Evolutionary conservation across 495 filamentous ascomycete genomes (phyloP).

Genomic region (Penicillium chermesinum): DNA sequence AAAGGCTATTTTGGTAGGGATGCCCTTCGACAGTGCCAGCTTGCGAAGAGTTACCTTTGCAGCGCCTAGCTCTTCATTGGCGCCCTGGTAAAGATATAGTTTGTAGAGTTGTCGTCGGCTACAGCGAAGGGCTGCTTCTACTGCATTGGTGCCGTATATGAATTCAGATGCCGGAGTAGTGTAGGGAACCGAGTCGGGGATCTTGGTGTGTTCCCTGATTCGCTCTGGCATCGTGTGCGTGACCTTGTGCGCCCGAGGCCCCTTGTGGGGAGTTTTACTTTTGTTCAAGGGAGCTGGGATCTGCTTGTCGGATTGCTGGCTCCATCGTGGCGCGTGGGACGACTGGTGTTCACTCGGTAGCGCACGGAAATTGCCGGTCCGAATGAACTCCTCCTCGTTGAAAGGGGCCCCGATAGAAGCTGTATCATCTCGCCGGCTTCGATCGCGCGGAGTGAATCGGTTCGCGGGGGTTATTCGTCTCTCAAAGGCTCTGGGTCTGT

Average conservation of each 20-base stretch:
- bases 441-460: not conserved
- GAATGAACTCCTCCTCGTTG: slow-evolving; percentile 33
- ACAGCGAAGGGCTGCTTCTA: slow-evolving; percentile 74
- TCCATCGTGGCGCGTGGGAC: slow-evolving; percentile 2
- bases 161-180: slow-evolving; percentile 86
- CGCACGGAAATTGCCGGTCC: slow-evolving; percentile 29
- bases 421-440: not conserved
- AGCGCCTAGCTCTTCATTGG: slow-evolving; percentile 36
- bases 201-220: slow-evolving; percentile 34
- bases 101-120: slow-evolving; percentile 71
- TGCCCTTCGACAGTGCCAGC: slow-evolving; percentile 52
- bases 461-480: not conserved
- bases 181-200: slow-evolving; percentile 63
- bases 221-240: slow-evolving; percentile 28
- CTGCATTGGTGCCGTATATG: slow-evolving; percentile 75
- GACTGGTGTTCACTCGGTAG: slow-evolving; percentile 25
- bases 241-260: slow-evolving; percentile 4
- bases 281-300: no score
- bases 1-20: slow-evolving; percentile 51
- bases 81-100: slow-evolving; percentile 63
- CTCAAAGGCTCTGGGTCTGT: slow-evolving; percentile 2
- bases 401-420: slow-evolving; percentile 10
- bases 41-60: slow-evolving; percentile 46
- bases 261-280: slow-evolving; percentile 3
- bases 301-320: no score